phyloP scores from a whole-genome alignment of 2,329 filamentous ascomycete genomes.

The Aquanectria penicillioides region DNA sequence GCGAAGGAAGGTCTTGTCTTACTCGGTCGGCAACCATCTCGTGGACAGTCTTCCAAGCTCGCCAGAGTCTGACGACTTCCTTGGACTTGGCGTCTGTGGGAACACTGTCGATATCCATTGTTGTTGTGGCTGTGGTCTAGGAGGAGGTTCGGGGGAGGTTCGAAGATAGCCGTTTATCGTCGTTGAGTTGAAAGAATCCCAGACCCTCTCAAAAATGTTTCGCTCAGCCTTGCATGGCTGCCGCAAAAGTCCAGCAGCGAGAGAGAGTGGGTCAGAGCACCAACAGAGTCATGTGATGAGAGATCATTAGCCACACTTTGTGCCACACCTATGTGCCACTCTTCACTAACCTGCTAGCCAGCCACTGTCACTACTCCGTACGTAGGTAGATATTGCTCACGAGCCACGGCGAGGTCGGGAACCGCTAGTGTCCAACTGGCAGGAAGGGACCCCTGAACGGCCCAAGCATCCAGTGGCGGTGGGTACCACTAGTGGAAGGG shows the following conservation, averaged over 20 bases:
- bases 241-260: conserved; percentile 25
- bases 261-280: conserved; percentile 29
- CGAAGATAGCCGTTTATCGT: conserved; percentile 7
- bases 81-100: conserved; percentile 62
- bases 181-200: conserved; percentile 19
- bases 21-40: conserved; percentile 95
- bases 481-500: conserved; percentile 32
- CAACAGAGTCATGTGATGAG: conserved; percentile 36
- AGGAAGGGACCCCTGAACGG: conserved; percentile 7
- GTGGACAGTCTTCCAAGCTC: conserved; percentile 90
- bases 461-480: conserved; percentile 26
- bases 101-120: conserved; percentile 54
- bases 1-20: conserved; percentile 48
- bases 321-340: conserved; percentile 15
- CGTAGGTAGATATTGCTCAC: no score
- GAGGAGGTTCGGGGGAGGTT: conserved; percentile 8
- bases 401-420: not conserved
- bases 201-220: conserved; percentile 40
- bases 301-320: not conserved
- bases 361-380: no score
- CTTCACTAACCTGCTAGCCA: not conserved
- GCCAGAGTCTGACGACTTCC: conserved; percentile 80
- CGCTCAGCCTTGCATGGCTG: conserved; percentile 40
- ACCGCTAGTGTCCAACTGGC: not conserved
- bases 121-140: conserved; percentile 13